A percentile compares a stretch with the other conserved stretches of the same genome.
Evolutionary conservation across 345 rosid species (phyloP).

Genomic region (Rhodomyrtus tomentosa): DNA sequence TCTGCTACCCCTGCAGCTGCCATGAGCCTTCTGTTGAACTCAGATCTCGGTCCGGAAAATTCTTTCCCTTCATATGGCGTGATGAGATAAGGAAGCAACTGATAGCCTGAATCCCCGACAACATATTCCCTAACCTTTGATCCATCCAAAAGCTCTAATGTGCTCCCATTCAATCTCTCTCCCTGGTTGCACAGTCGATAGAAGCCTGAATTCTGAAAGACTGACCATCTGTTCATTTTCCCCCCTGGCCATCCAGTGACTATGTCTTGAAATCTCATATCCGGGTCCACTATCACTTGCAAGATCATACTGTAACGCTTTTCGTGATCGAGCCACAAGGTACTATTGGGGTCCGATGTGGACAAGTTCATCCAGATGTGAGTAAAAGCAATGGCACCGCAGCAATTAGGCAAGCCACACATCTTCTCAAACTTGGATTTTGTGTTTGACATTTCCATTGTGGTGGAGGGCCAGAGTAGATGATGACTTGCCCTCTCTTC

Average conservation of each 20-base stretch:
- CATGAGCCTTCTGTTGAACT: conserved; percentile 34
- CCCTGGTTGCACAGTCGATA: conserved; percentile 32
- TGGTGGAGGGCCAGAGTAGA: conserved; percentile 45
- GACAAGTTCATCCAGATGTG: conserved; percentile 44
- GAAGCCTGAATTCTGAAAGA: conserved; percentile 39
- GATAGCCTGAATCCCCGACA: conserved; percentile 47
- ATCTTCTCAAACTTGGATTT: conserved; percentile 47
- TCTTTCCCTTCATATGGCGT: conserved; percentile 38
- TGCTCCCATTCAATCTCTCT: conserved; percentile 34
- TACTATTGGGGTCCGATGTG: conserved; percentile 30
- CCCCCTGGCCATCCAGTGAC: conserved; percentile 67
- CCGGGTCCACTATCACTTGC: conserved; percentile 51
- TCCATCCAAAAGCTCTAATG: conserved; percentile 21
- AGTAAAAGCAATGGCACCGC: conserved; percentile 48
- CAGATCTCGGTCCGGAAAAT: conserved; percentile 14
- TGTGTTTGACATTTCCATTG: conserved; percentile 17
- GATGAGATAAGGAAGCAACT: conserved; percentile 45
- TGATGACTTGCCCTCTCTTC: conserved; percentile 49
- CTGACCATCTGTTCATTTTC: conserved; percentile 25
- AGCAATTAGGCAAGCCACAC: conserved; percentile 50
- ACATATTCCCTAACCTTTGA: conserved; percentile 44
- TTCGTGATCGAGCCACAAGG: conserved; percentile 41
- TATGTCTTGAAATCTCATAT: conserved; percentile 49
- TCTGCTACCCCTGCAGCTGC: conserved; percentile 36
- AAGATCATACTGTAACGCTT: conserved; percentile 53